Conservation (phyloP, 1,139 yeast genomes). For the Eremothecium gossypii region DNA sequence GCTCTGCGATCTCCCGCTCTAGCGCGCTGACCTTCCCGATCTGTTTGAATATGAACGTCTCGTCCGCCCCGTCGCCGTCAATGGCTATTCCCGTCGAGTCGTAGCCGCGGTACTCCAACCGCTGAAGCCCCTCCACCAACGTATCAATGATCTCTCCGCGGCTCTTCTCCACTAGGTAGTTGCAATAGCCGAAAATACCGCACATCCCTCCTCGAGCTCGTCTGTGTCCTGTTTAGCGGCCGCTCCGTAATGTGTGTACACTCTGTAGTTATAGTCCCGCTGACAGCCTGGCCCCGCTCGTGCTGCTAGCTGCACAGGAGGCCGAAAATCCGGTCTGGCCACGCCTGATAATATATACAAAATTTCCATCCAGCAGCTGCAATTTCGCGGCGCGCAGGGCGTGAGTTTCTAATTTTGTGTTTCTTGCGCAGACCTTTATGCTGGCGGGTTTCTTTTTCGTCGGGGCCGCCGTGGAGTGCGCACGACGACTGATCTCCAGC, state of each 20-base stretch:
- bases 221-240: too few species aligned
- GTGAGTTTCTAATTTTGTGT: conserved; percentile 3
- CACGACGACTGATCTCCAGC: too few species aligned
- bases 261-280: too few species aligned
- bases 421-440: conserved; percentile 1
- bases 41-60: conserved; percentile 65
- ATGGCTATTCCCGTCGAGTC: conserved; percentile 96
- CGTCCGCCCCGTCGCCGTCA: conserved; percentile 69
- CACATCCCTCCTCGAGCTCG: conserved; percentile 33
- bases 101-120: conserved; percentile 95
- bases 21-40: conserved; percentile 87
- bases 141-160: conserved; percentile 90
- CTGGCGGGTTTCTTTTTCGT: not conserved
- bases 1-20: conserved; percentile 52
- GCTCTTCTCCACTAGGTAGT: conserved; percentile 83
- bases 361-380: not conserved
- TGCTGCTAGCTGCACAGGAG: too few species aligned
- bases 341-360: not conserved
- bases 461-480: too few species aligned
- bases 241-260: too few species aligned
- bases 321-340: too few species aligned
- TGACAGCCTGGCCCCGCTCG: too few species aligned
- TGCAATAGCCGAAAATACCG: conserved; percentile 98
- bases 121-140: conserved; percentile 81
- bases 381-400: not conserved